Percentiles rank a stretch among this genome's conserved stretches.
These are phyloP conservation scores for Alternaria triticimaculans DNA, from an alignment of 2,329 filamentous ascomycete species.

Conservation along the genomic window DNA sequence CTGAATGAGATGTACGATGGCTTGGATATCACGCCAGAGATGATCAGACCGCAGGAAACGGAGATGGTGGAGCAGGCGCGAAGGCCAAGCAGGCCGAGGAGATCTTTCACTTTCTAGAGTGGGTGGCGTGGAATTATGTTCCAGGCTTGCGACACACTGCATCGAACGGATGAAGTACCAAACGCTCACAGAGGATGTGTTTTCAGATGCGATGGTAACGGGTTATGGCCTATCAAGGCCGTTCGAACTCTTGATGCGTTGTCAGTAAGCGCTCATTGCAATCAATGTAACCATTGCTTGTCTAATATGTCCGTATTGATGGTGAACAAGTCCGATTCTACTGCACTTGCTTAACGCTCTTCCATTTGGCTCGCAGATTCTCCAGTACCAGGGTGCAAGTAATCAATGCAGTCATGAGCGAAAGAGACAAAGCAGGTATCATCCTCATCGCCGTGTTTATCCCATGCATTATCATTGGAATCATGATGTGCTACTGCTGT, in stretches of 20 bases:
- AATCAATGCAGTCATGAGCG: neutral
- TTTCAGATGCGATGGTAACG: neutral
- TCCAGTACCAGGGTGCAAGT: neutral
- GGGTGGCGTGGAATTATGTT: no score
- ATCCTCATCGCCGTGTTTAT: neutral
- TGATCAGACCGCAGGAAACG: neutral
- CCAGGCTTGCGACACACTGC: neutral
- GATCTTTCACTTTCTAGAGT: neutral
- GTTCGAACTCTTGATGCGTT: neutral
- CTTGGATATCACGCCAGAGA: neutral
- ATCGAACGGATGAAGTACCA: neutral
- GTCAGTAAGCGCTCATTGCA: neutral
- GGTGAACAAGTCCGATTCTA: neutral
- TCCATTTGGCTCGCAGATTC: neutral
- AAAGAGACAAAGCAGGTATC: neutral
- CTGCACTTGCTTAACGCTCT: neutral
- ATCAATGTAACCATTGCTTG: neutral
- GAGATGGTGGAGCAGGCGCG: neutral
- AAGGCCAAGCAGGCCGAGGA: neutral
- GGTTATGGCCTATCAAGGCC: neutral
- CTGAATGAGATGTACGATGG: neutral
- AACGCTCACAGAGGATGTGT: neutral
- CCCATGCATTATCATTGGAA: neutral
- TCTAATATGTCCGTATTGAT: neutral
- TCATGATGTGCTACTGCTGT: neutral